Base-by-base conservation (phyloP, 2,329 filamentous ascomycete species). In the Lachnellula subtilissima region DNA sequence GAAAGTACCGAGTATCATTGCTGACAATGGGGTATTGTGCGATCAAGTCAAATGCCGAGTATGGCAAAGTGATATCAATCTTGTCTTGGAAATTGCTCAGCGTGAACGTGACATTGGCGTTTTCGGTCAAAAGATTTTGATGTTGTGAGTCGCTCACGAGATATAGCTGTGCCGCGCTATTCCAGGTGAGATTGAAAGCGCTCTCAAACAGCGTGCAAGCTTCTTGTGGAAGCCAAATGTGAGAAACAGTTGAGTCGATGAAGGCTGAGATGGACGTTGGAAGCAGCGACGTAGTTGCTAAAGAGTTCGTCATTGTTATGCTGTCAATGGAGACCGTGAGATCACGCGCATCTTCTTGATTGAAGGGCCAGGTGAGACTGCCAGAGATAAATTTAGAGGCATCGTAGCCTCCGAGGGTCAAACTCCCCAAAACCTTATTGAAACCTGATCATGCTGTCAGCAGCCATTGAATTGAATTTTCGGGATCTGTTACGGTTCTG, bases 321-420 rank as follows among this genome's bases (percentile, higher is more conserved):
- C 65, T 55, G 56, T 72, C 71, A 3, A 75, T 63, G 14, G 58
- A 62, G 7, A 73, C 71, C 1, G 73, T 70, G 1, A 75, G 58
- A 51, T 75, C 72, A 2, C 72, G 69, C 6, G 70, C 71, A 32
- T 70, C 45, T 47, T 74, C 72, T 22, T 61, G 67, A 8, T 69
- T 70, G 68, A 74, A 71, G 19, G 68, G 68, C 57, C 74, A 74
- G 6, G 68, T 66, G 7, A 69, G 70, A 2, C 66, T 56, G 57
- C 73, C 74, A 45, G 69, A 64, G 0, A 54, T 60, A 59, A 73
- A 75, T 25, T 70, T 67, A 2, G 72, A 73, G 0, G 67, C 66
- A 52, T 74, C 73, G 54, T 74, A 73, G 6, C 72, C 72, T 6
- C 70, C 71, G 45, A 74, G 69, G 15, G 73, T 71, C 9, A 75